phyloP scores from a whole-genome alignment of 805 yeast genomes.

The Monosporozyma servazzii region DNA sequence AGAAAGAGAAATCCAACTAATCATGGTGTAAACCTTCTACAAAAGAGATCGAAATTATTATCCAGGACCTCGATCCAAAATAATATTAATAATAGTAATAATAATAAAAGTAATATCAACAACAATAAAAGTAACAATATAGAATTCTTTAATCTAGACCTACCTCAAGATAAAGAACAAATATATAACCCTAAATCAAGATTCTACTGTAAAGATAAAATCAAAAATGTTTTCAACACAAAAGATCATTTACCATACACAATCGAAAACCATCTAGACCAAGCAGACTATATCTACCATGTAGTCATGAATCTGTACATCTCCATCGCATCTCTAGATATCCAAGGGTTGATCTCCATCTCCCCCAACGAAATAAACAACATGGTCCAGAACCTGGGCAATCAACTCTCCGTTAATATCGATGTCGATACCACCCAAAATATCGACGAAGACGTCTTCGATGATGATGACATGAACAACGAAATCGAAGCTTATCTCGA shows the following conservation, averaged over 20 bases:
- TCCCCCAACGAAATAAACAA: constrained; percentile 56
- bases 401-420: constrained; percentile 42
- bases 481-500: constrained; percentile 18
- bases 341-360: constrained; percentile 59
- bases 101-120: not conserved
- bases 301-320: constrained; percentile 70
- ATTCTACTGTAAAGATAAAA: constrained; percentile 31
- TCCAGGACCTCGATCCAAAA: not conserved
- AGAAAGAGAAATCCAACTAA: not conserved
- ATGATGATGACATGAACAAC: constrained; percentile 8
- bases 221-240: constrained; percentile 25
- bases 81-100: not conserved
- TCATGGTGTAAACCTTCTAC: not conserved
- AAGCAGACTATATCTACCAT: constrained; percentile 66
- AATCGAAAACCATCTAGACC: constrained; percentile 60
- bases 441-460: constrained; percentile 14
- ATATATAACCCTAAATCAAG: constrained; percentile 29
- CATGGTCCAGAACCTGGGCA: constrained; percentile 16
- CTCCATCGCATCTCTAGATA: constrained; percentile 64
- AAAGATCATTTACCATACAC: constrained; percentile 56
- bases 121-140: not conserved
- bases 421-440: not conserved
- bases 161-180: constrained; percentile 32
- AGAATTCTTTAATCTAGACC: constrained; percentile 40
- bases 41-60: not conserved